Conservation (phyloP, 1,284 basidiomycete genomes). For the Malassezia pachydermatis region DNA sequence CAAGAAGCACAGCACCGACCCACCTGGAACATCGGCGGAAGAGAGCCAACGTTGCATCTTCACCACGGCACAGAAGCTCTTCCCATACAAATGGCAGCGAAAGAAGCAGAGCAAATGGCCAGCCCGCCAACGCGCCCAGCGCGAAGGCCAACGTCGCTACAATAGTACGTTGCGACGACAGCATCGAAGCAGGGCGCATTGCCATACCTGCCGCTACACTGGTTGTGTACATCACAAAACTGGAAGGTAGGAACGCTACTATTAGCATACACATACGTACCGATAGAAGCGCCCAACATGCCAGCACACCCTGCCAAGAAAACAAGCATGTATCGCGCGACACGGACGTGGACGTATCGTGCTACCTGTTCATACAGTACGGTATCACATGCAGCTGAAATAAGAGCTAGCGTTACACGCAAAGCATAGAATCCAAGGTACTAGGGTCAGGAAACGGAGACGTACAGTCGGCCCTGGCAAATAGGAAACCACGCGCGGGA, state of each 20-base stretch:
- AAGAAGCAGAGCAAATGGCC: constrained; percentile 84
- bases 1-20: constrained; percentile 55
- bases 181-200: constrained; percentile 56
- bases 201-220: constrained; percentile 70
- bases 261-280: neutral
- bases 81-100: constrained; percentile 82
- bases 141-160: constrained; percentile 65
- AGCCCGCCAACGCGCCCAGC: constrained; percentile 76
- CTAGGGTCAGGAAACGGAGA: constrained; percentile 50
- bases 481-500: constrained; percentile 14
- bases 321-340: constrained; percentile 82
- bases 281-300: constrained; percentile 74
- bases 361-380: constrained; percentile 71
- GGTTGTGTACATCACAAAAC: constrained; percentile 85
- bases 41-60: constrained; percentile 29
- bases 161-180: constrained; percentile 33
- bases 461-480: too few relatives aligned
- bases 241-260: constrained; percentile 61
- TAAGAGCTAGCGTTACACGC: constrained; percentile 64
- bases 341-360: constrained; percentile 71
- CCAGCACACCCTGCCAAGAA: constrained; percentile 74
- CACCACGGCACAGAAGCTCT: constrained; percentile 69
- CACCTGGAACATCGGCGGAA: constrained; percentile 57
- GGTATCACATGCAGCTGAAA: constrained; percentile 71
- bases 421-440: constrained; percentile 77